phyloP scores from a whole-genome alignment of 257 asterid species.

The Primulina eburnea region DNA sequence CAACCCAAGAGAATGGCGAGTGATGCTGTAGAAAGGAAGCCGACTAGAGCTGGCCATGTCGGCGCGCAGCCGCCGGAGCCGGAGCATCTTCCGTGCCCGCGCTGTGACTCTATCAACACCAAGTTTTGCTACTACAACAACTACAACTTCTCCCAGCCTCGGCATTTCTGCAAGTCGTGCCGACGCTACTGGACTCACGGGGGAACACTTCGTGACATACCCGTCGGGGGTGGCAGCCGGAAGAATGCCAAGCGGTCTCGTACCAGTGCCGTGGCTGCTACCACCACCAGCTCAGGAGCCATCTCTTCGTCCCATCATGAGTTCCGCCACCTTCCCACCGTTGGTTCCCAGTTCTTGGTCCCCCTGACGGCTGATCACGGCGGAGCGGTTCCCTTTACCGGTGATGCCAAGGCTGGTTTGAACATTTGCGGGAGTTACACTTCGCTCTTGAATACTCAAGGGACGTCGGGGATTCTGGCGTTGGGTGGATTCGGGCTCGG shows the following conservation, averaged over 20 bases:
- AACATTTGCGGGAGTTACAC: slow-evolving; percentile 59
- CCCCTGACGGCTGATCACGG: slow-evolving; percentile 42
- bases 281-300: slow-evolving; percentile 9
- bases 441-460: slow-evolving; percentile 59
- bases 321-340: slow-evolving; percentile 48
- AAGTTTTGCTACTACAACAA: slow-evolving; percentile 96
- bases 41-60: slow-evolving; percentile 36
- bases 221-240: slow-evolving; percentile 90
- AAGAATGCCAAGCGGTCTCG: slow-evolving; percentile 88
- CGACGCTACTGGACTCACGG: slow-evolving; percentile 99
- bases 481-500: background rate
- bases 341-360: slow-evolving; percentile 30
- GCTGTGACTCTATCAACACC: slow-evolving; percentile 90
- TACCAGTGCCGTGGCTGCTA: slow-evolving; percentile 14
- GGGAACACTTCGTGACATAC: slow-evolving; percentile 90
- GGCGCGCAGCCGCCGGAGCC: slow-evolving; percentile 80
- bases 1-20: slow-evolving; percentile 43
- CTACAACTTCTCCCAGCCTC: slow-evolving; percentile 91
- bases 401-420: slow-evolving; percentile 19
- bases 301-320: slow-evolving; percentile 36
- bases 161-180: slow-evolving; percentile 92
- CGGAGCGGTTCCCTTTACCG: slow-evolving; percentile 23
- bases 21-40: slow-evolving; percentile 38
- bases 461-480: slow-evolving; percentile 10
- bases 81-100: slow-evolving; percentile 91